A percentile compares a stretch with the other conserved stretches of the same genome.
Conservation (phyloP, 163 green algal genomes). For the Scenedesmus sp. region DNA sequence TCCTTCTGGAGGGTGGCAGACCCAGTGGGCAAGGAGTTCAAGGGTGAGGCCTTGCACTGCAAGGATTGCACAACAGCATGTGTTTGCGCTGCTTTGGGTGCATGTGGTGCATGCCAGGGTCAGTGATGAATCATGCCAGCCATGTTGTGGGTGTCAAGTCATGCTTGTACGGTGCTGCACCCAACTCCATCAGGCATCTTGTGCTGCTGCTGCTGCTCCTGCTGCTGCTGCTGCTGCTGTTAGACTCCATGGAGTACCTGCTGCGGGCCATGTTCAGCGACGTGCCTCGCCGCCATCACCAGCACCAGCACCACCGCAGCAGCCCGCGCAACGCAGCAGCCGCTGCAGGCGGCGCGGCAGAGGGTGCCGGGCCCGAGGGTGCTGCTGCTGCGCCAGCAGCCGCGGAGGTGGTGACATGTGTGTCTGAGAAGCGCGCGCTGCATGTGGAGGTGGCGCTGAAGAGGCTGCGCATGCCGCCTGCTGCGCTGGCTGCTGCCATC, state of each 20-base stretch:
- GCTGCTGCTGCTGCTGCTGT: background rate
- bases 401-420: background rate
- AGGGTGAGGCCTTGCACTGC: background rate
- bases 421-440: constrained; percentile 43
- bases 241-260: constrained; percentile 50
- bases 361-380: background rate
- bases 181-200: background rate
- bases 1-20: constrained; percentile 40
- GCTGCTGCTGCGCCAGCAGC: background rate
- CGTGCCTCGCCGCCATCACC: background rate
- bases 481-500: constrained; percentile 27
- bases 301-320: background rate
- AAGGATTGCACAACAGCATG: no score
- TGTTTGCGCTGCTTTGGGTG: background rate
- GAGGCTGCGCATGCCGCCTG: constrained; percentile 21
- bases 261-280: constrained; percentile 46
- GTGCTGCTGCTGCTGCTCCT: background rate
- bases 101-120: background rate
- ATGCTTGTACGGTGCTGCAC: background rate
- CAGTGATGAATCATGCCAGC: no score
- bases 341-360: background rate
- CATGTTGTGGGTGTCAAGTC: no score
- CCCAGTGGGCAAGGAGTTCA: constrained; percentile 6
- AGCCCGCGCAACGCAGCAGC: constrained; percentile 17
- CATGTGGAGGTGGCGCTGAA: constrained; percentile 50